Evolutionary conservation across 306 rosid species (phyloP).

Genomic region (Trifolium subterraneum): DNA sequence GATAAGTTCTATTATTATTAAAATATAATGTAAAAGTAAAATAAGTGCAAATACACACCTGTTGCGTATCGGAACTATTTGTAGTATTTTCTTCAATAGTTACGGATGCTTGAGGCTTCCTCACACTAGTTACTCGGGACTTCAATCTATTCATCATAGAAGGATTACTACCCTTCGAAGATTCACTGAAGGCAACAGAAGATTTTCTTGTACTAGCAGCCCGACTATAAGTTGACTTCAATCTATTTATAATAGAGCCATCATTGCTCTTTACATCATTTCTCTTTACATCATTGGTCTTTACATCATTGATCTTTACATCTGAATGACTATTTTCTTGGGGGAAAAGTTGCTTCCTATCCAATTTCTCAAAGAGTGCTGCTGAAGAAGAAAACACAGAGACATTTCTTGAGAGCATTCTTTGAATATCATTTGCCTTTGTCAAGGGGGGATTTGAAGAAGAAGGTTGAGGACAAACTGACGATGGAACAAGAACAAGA

Average conservation of each 20-base stretch:
- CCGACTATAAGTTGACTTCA: slow-evolving; percentile 69
- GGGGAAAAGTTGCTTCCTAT: slow-evolving; percentile 56
- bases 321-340: slow-evolving; percentile 57
- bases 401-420: slow-evolving; percentile 72
- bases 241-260: slow-evolving; percentile 59
- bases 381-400: slow-evolving; percentile 98
- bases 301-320: slow-evolving; percentile 43
- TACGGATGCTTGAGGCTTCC: slow-evolving; percentile 41
- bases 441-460: slow-evolving; percentile 43
- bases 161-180: slow-evolving; percentile 42
- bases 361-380: slow-evolving; percentile 86
- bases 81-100: slow-evolving; percentile 45
- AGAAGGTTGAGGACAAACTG: slow-evolving; percentile 76
- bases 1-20: slow-evolving; percentile 10
- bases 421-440: slow-evolving; percentile 53
- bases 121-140: slow-evolving; percentile 62
- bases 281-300: too few species aligned
- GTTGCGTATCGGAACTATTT: slow-evolving; percentile 49
- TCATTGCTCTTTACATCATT: slow-evolving; percentile 48
- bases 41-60: slow-evolving; percentile 51
- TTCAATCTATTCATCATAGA: slow-evolving; percentile 64
- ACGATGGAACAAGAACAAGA: slow-evolving; percentile 94
- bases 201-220: slow-evolving; percentile 51
- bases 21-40: slow-evolving; percentile 22
- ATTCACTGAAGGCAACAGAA: slow-evolving; percentile 27